Evolutionary conservation across 2,329 filamentous ascomycete species (phyloP), one percentile per base, ranked within the genome.

Genomic region (Cladorrhinum sp.): DNA sequence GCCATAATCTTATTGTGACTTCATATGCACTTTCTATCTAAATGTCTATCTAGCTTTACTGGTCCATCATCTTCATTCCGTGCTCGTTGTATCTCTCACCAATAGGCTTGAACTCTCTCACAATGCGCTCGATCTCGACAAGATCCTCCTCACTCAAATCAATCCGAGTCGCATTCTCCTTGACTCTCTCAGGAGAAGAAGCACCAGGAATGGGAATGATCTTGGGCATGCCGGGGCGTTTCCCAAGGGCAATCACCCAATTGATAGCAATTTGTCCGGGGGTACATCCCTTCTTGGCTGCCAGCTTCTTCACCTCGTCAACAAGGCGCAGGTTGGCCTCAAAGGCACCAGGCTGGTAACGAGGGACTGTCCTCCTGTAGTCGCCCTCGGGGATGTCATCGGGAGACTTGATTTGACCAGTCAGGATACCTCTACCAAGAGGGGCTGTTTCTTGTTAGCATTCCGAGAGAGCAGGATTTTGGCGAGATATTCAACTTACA

Each of bases 191-290:
- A 9, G 74, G 75, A 3, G 78, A 84, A 0, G 83, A 84, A 8
- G 87, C 82, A 2, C 87, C 87, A 0, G 87, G 88, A 62, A 90
- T 89, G 5, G 87, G 86, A 55, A 90, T 82, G 62, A 89, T 82
- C 16, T 68, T 72, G 22, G 82, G 82, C 78, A 83, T 79, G 41
- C 81, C 84, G 5, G 81, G 77, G 36, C 75, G 77, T 55, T 73
- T 75, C 48, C 78, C 81, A 45, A 85, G 74, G 1, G 78, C 73
- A 50, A 78, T 67, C 2, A 85, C 73, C 87, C 88, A 92, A 55
- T 79, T 81, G 57, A 92, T 76, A 13, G 87, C 88, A 25, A 91
- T 76, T 74, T 92, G 88, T 1, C 81, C 80, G 3, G 83, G 70
- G 0, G 85, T 88, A 68, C 79, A 82, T 0, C 79, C 79, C 74